A percentile compares a stretch with the other conserved stretches of the same genome.
Conservation (phyloP, 1,284 basidiomycete species). For the Puccinia hordei region DNA sequence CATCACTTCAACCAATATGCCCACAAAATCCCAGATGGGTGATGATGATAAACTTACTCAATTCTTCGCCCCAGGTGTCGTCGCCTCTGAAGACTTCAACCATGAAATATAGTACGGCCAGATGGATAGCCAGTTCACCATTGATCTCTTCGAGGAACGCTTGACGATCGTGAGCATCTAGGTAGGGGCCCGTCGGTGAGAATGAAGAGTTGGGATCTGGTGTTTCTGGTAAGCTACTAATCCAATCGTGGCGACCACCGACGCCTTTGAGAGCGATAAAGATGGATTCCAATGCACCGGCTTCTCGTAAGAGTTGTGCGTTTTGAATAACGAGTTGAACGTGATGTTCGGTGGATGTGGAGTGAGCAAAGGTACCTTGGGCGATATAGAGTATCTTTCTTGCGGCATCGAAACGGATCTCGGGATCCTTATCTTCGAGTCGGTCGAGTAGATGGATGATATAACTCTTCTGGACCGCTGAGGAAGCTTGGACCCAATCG, state of each 20-base stretch:
- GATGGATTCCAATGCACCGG: conserved; percentile 42
- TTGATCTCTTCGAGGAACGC: conserved; percentile 83
- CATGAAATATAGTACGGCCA: conserved; percentile 89
- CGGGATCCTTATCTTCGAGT: conserved; percentile 79
- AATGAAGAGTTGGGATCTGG: conserved; percentile 20
- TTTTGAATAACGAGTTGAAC: conserved; percentile 95
- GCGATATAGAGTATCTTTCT: conserved; percentile 82
- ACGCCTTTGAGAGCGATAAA: conserved; percentile 47
- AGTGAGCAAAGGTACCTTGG: conserved; percentile 90
- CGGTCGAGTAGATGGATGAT: conserved; percentile 78
- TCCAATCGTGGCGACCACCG: conserved; percentile 46
- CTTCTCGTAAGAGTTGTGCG: conserved; percentile 66
- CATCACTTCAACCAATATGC: conserved; percentile 47
- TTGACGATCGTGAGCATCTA: conserved; percentile 64
- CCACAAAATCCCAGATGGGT: not conserved
- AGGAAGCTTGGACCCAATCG: conserved; percentile 43
- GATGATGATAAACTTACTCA: conserved; percentile 62
- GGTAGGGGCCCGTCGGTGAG: conserved; percentile 9
- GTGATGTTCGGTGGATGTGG: conserved; percentile 86
- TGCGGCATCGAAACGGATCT: conserved; percentile 81
- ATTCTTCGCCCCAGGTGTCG: conserved; percentile 88
- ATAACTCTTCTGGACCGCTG: conserved; percentile 60
- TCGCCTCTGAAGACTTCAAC: conserved; percentile 88
- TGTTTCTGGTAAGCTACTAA: conserved; percentile 45
- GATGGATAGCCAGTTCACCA: conserved; percentile 84